phyloP scores from a whole-genome alignment of 192 early-diverging fungal genomes.

The Coemansia furcata region DNA sequence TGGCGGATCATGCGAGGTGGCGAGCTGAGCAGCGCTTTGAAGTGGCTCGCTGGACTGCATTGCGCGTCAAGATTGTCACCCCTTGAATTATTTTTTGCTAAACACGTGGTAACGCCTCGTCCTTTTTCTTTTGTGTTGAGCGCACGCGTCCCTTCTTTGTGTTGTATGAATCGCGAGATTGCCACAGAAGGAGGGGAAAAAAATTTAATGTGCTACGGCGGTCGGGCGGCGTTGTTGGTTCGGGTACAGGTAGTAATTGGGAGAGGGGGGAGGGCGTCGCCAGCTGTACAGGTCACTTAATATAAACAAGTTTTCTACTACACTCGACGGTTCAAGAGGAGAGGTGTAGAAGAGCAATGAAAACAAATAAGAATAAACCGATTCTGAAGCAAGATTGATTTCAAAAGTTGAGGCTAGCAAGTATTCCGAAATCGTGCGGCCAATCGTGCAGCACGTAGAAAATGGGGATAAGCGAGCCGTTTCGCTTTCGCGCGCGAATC shows the following conservation, averaged over 20 bases:
- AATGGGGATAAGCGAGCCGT: not conserved
- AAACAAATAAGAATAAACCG: not conserved
- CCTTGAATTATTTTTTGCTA: not conserved
- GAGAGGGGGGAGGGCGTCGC: not conserved
- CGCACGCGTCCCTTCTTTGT: not conserved
- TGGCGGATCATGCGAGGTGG: constrained; percentile 1
- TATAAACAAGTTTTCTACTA: not conserved
- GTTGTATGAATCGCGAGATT: not conserved
- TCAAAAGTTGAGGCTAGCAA: not conserved
- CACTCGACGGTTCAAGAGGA: not conserved
- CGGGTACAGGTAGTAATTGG: not conserved
- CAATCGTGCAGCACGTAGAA: not conserved
- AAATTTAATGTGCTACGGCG: not conserved
- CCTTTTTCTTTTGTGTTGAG: not conserved
- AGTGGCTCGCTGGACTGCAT: constrained; percentile 20
- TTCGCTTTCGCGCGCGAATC: not conserved
- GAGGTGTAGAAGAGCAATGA: not conserved
- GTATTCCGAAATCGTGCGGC: not conserved
- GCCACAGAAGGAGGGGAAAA: not conserved
- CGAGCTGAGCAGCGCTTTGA: constrained; percentile 10
- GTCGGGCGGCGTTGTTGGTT: not conserved
- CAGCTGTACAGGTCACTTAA: not conserved
- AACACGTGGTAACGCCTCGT: constrained; percentile 4
- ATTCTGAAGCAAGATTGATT: not conserved
- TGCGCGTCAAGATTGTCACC: not conserved